These are phyloP conservation scores for Chlamydomonas asymmetrica DNA, from an alignment of 139 green algal species.

Conservation along the genomic window DNA sequence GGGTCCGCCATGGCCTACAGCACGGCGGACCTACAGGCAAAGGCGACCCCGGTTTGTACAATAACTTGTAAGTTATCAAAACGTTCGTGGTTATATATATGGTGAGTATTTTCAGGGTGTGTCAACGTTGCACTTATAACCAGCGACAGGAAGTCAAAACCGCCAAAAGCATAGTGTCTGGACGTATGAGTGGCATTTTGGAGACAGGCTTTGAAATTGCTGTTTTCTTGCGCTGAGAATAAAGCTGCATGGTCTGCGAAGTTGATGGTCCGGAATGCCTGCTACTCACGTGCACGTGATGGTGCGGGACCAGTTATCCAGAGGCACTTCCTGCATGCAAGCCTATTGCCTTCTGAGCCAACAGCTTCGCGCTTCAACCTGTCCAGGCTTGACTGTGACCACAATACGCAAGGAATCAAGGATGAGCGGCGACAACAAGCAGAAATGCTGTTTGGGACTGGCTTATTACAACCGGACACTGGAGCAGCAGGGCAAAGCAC, in stretches of 20 bases:
- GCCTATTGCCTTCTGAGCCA: not conserved
- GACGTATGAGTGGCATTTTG: no score
- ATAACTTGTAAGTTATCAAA: not conserved
- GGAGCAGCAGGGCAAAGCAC: not conserved
- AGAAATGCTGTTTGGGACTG: slow-evolving; percentile 17
- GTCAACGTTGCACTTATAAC: not conserved
- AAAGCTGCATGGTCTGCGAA: no score
- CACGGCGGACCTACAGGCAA: slow-evolving; percentile 4
- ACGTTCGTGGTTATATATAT: not conserved
- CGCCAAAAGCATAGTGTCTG: no score
- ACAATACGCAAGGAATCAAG: not conserved
- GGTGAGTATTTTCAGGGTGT: slow-evolving; percentile 1
- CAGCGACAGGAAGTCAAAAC: no score
- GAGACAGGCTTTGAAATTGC: no score
- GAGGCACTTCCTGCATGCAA: no score
- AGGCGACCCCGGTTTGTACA: not conserved
- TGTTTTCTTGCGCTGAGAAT: no score
- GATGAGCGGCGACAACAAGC: not conserved
- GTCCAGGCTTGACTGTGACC: not conserved
- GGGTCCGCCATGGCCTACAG: not conserved
- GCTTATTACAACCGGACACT: slow-evolving; percentile 19
- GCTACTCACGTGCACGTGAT: no score
- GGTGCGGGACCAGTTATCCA: no score
- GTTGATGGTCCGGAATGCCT: no score
- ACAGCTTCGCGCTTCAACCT: not conserved